Percentiles rank a stretch among this genome's conserved stretches.
These are phyloP conservation scores for Exophiala xenobiotica DNA, from an alignment of 2,329 filamentous ascomycete genomes.

Conservation along the genomic window DNA sequence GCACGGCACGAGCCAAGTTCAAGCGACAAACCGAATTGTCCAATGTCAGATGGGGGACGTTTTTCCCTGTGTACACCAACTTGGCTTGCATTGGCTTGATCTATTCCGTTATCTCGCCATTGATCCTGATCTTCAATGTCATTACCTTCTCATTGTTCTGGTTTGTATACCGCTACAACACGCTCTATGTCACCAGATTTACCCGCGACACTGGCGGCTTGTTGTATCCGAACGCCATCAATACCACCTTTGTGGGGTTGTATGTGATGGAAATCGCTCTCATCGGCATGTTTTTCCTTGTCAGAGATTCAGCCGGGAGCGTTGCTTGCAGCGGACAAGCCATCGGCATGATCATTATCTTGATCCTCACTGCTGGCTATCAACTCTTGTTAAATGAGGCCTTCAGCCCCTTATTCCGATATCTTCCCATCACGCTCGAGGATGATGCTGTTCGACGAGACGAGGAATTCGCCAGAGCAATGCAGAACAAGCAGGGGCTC, in stretches of 20 bases:
- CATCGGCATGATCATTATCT: constrained; percentile 76
- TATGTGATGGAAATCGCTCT: constrained; percentile 93
- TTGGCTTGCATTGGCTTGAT: constrained; percentile 89
- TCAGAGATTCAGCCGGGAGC: constrained; percentile 55
- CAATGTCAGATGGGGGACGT: constrained; percentile 82
- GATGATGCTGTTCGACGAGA: constrained; percentile 92
- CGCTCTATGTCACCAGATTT: constrained; percentile 90
- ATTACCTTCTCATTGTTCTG: constrained; percentile 89
- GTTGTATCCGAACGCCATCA: constrained; percentile 87
- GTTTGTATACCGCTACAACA: constrained; percentile 93
- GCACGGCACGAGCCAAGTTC: constrained; percentile 80
- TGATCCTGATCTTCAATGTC: constrained; percentile 90
- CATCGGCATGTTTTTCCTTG: constrained; percentile 85
- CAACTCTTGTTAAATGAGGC: constrained; percentile 78
- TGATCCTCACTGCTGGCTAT: constrained; percentile 70
- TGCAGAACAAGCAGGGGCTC: constrained; percentile 67
- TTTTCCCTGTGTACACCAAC: constrained; percentile 96
- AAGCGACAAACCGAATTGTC: constrained; percentile 74
- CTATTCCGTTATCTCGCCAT: constrained; percentile 82
- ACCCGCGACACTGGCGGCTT: constrained; percentile 88
- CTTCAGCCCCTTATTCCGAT: constrained; percentile 81
- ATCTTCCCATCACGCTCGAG: constrained; percentile 91
- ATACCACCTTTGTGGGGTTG: constrained; percentile 90
- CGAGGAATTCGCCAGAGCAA: constrained; percentile 78
- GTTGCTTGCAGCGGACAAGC: constrained; percentile 71